Evolutionary conservation across 192 early-diverging fungal species (phyloP).

Genomic region (Spinellus fusiger): DNA sequence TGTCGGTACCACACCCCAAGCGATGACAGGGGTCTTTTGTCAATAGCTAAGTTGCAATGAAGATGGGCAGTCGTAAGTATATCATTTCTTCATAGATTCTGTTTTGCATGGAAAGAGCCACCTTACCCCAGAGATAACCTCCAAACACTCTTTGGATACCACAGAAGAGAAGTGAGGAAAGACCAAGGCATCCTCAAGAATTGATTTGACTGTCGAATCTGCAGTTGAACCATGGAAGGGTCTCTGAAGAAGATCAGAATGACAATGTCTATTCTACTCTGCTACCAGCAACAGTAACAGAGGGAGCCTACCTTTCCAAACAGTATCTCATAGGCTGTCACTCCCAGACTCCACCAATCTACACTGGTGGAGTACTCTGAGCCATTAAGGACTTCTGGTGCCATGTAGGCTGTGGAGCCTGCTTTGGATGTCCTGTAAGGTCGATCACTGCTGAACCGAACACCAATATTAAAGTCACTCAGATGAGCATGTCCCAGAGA

Average conservation of each 20-base stretch:
- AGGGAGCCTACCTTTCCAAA: constrained; percentile 61
- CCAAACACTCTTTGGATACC: constrained; percentile 44
- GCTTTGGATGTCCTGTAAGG: constrained; percentile 67
- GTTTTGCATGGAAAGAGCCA: too few species aligned
- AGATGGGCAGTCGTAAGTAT: too few species aligned
- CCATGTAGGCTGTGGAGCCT: constrained; percentile 88
- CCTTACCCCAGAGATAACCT: constrained; percentile 45
- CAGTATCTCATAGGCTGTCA: constrained; percentile 68
- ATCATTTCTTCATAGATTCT: too few species aligned
- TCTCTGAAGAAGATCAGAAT: constrained; percentile 40
- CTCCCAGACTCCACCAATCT: constrained; percentile 81
- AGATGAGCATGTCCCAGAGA: constrained; percentile 81
- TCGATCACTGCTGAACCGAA: constrained; percentile 49
- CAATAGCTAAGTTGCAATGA: constrained; percentile 10
- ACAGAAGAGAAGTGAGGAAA: constrained; percentile 54
- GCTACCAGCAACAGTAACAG: not conserved
- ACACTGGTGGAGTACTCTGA: constrained; percentile 47
- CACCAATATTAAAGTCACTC: constrained; percentile 96
- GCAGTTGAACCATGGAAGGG: constrained; percentile 78
- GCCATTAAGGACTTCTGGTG: constrained; percentile 65
- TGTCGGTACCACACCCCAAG: constrained; percentile 13
- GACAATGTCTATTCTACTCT: not conserved
- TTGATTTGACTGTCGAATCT: constrained; percentile 61
- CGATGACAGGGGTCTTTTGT: constrained; percentile 13
- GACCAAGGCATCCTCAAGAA: constrained; percentile 59